Base-by-base conservation (phyloP, 2,329 filamentous ascomycete genomes). In the Xylariaceae sp. region DNA sequence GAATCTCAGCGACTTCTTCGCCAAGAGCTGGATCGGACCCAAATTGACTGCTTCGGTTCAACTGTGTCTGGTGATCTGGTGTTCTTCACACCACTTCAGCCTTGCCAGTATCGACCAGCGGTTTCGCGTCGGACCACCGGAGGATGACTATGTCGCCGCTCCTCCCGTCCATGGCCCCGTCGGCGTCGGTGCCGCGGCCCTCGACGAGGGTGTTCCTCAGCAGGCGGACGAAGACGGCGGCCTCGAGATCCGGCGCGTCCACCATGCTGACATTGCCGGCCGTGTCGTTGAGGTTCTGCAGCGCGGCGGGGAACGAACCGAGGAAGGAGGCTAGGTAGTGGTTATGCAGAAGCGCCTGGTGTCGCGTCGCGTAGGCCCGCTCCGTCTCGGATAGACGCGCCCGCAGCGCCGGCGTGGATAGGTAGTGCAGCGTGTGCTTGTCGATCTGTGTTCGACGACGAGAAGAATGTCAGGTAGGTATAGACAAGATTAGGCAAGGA, bases 241-340 rank as follows among this genome's bases (percentile, higher is more conserved):
- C 70, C 40, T 92, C 83, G 30, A 78, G 63, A 55, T 96, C 92
- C 0, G 92, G 92, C 2, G 75, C 69, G 53, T 94, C 88, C 19
- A 96, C 77, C 92, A 98, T 98, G 62, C 76, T 88, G 36, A 90
- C 80, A 8, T 89, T 89, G 19, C 88, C 90, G 0, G 83, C 80
- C 11, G 83, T 85, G 63, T 98, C 92, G 60, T 96, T 93, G 34
- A 98, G 65, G 46, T 88, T 80, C 57, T 90, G 83, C 49, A 98
- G 60, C 29, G 76, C 69, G 11, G 75, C 63, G 1, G 92, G 92
- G 49, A 98, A 95, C 10, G 82, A 77, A 0, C 71, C 72, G 12
- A 98, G 70, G 52, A 98, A 98, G 1, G 85, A 90, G 1, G 80
- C 74, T 5, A 83, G 70, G 61, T 94, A 96, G 60, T 96, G 89